Conservation (phyloP, 495 filamentous ascomycete species). For the Xylaria palmicola region DNA sequence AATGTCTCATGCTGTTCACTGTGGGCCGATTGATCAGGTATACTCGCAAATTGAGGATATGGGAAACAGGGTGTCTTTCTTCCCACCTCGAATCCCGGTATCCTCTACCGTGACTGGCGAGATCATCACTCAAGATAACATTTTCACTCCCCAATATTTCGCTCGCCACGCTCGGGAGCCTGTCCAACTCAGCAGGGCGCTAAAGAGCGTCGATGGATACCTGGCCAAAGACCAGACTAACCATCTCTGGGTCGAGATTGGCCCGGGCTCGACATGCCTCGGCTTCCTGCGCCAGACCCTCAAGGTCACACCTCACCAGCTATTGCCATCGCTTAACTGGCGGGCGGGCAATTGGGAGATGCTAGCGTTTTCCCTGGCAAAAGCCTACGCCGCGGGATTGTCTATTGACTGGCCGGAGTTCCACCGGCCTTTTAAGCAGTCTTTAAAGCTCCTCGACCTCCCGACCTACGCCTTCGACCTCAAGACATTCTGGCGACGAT, state of each 20-base stretch:
- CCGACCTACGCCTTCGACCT: conserved; percentile 65
- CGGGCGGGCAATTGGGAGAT: conserved; percentile 53
- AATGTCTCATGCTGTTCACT: too few relatives aligned
- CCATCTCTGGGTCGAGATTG: conserved; percentile 50
- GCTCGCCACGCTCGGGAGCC: conserved; percentile 51
- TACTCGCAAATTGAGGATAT: conserved; percentile 42
- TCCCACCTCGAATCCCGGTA: conserved; percentile 52
- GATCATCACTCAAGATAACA: conserved; percentile 36
- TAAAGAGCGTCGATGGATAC: conserved; percentile 39
- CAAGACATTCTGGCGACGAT: conserved; percentile 68
- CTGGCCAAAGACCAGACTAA: conserved; percentile 25
- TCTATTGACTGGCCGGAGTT: conserved; percentile 64
- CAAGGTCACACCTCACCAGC: conserved; percentile 38
- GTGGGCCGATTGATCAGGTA: not conserved
- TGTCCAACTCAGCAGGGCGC: conserved; percentile 58
- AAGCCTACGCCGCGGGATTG: conserved; percentile 53
- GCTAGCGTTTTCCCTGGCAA: conserved; percentile 46
- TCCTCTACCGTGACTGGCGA: conserved; percentile 59
- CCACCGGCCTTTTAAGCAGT: conserved; percentile 55
- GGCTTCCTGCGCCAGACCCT: conserved; percentile 57
- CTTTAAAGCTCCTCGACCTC: conserved; percentile 54
- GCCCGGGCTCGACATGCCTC: conserved; percentile 55
- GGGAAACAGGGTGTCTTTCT: conserved; percentile 52
- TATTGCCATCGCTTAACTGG: conserved; percentile 35
- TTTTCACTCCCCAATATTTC: conserved; percentile 46